Conservation (phyloP, 805 yeast species). For the Yarrowia hollandica region DNA sequence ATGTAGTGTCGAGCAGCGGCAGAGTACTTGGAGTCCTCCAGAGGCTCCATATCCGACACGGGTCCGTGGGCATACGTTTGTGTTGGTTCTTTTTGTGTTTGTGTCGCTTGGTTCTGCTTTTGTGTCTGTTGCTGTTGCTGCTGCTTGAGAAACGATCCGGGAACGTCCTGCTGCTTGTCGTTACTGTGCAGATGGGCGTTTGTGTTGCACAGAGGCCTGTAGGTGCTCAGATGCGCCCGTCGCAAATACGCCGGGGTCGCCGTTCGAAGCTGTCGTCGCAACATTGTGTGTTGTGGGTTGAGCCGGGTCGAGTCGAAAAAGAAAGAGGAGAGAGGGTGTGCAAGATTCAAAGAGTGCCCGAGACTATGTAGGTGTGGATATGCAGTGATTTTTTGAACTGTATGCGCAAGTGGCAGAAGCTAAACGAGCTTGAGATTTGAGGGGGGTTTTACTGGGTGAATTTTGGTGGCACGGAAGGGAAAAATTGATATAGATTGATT, state of each 20-base stretch:
- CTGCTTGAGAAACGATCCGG: neutral
- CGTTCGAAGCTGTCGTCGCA: too few relatives aligned
- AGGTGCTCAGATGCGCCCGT: neutral
- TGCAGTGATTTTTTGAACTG: slow-evolving; percentile 25
- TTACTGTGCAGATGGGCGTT: neutral
- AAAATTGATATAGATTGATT: too few relatives aligned
- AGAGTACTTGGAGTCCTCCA: slow-evolving; percentile 25
- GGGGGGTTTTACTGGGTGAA: neutral
- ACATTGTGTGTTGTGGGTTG: neutral
- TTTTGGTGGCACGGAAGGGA: too few relatives aligned
- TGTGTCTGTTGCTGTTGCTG: neutral
- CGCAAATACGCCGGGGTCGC: too few relatives aligned
- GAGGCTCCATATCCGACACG: neutral
- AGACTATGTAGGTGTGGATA: neutral
- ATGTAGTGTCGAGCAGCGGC: slow-evolving; percentile 14
- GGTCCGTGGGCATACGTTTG: neutral
- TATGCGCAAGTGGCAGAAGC: slow-evolving; percentile 5
- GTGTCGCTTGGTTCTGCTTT: neutral
- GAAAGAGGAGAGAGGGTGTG: too few relatives aligned
- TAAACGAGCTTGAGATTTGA: too few relatives aligned
- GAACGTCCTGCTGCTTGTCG: neutral
- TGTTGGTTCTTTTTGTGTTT: neutral
- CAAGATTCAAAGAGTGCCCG: too few relatives aligned
- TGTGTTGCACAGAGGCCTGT: neutral
- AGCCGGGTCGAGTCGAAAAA: too few relatives aligned